Evolutionary conservation across 176 grass and related monocot species (phyloP).

Genomic region (bread wheat (Triticum aestivum)): DNA sequence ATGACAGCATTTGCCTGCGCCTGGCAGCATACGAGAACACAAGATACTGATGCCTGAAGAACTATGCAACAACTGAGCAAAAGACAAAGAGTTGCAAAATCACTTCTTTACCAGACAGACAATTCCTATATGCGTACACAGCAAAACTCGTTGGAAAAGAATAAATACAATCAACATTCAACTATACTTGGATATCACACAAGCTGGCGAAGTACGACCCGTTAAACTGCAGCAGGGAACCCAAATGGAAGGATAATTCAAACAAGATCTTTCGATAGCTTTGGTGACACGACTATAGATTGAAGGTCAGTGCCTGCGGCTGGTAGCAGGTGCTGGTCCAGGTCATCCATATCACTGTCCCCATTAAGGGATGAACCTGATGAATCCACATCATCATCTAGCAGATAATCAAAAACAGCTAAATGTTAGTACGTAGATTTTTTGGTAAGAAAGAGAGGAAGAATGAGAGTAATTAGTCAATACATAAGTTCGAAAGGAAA

Average conservation of each 20-base stretch:
- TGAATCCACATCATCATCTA: slow-evolving; percentile 75
- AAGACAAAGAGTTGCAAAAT: background rate
- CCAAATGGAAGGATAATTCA: slow-evolving; percentile 15
- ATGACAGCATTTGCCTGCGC: background rate
- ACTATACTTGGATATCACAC: background rate
- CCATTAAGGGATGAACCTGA: slow-evolving; percentile 51
- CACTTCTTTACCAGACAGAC: background rate
- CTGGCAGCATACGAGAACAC: background rate
- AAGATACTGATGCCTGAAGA: background rate
- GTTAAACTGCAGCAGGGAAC: background rate
- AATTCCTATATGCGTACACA: background rate
- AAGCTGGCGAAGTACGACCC: background rate
- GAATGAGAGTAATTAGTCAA: background rate
- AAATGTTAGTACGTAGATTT: background rate
- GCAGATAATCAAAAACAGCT: background rate
- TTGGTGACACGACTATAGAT: slow-evolving; percentile 45
- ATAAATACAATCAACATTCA: slow-evolving; percentile 28
- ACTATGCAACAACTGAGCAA: background rate
- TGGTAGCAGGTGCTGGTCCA: slow-evolving; percentile 51
- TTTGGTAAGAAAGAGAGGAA: background rate
- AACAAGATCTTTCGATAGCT: slow-evolving; percentile 48
- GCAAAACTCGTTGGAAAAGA: slow-evolving; percentile 27
- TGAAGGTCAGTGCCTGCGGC: slow-evolving; percentile 33
- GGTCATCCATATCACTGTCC: slow-evolving; percentile 59
- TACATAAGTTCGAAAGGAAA: background rate